Conservation (phyloP, 2,329 filamentous ascomycete species). For the Thielaviopsis ethacetica region DNA sequence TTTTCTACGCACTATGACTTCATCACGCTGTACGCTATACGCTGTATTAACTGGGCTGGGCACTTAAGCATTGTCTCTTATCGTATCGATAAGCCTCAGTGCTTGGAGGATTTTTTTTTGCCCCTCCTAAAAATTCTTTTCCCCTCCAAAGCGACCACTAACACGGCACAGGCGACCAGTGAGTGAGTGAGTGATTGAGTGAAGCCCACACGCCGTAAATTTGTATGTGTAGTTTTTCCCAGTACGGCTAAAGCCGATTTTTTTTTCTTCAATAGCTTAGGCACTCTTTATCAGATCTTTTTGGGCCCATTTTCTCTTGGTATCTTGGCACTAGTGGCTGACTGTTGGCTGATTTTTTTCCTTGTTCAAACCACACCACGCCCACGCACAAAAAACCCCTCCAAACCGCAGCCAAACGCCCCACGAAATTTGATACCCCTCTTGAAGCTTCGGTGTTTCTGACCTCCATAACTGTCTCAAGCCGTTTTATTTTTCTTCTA, state of each 20-base stretch:
- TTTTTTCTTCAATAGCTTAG: background rate
- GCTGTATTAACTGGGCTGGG: too few species aligned
- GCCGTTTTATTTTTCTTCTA: background rate
- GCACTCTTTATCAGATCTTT: constrained; percentile 6
- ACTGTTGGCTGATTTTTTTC: background rate
- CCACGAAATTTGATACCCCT: constrained; percentile 6
- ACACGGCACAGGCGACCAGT: background rate
- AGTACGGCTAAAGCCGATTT: constrained; percentile 1
- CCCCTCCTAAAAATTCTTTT: constrained; percentile 14
- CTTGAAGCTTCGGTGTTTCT: background rate
- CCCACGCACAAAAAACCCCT: background rate
- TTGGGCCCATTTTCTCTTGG: background rate
- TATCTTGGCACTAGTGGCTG: background rate
- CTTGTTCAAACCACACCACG: background rate
- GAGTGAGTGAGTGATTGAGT: too few species aligned
- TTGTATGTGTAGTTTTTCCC: background rate
- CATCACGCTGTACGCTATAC: too few species aligned
- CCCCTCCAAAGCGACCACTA: constrained; percentile 1
- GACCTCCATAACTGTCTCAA: background rate
- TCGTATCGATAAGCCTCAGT: background rate
- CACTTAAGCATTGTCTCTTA: background rate
- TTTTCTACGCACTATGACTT: constrained; percentile 1
- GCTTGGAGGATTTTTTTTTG: constrained; percentile 14
- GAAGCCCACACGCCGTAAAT: background rate
- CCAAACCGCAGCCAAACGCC: background rate